These are phyloP conservation scores for Wickerhamomyces rabaulensis DNA, from an alignment of 805 yeast species.

Conservation along the genomic window DNA sequence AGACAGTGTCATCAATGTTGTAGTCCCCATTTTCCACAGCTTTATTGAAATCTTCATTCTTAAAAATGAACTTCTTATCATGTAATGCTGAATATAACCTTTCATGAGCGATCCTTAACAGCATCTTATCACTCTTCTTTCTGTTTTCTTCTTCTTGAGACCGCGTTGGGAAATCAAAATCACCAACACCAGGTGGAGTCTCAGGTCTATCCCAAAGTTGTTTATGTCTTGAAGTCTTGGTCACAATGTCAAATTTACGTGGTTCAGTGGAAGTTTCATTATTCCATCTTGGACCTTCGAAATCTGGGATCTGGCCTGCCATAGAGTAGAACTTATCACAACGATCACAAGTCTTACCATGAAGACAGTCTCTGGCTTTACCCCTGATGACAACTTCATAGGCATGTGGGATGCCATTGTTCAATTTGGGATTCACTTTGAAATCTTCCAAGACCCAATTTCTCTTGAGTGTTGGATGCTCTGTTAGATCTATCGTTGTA, in stretches of 20 bases:
- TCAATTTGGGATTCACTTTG: constrained; percentile 28
- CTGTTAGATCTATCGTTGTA: constrained; percentile 9
- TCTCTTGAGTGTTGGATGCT: constrained; percentile 17
- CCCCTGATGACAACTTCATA: constrained; percentile 32
- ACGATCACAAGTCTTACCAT: constrained; percentile 29
- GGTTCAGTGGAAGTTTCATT: constrained; percentile 2
- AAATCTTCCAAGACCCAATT: constrained; percentile 36
- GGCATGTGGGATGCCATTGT: constrained; percentile 26
- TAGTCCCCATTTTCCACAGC: constrained; percentile 29
- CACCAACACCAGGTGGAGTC: constrained; percentile 56
- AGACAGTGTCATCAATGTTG: constrained; percentile 24
- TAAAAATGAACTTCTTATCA: constrained; percentile 41
- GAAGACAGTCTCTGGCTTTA: constrained; percentile 25
- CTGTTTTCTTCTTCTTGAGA: constrained; percentile 41
- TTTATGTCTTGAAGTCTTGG: constrained; percentile 20
- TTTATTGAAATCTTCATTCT: constrained; percentile 33
- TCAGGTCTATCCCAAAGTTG: constrained; percentile 29
- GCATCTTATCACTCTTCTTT: constrained; percentile 28
- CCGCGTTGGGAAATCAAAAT: constrained; percentile 54
- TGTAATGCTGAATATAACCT: constrained; percentile 40
- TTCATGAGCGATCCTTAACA: constrained; percentile 35
- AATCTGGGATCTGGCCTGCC: constrained; percentile 23
- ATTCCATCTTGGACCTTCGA: constrained; percentile 27
- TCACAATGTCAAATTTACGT: constrained; percentile 15
- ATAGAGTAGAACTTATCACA: constrained; percentile 28